Conservation (phyloP, 257 asterid genomes). For the Solanum etuberosum region DNA sequence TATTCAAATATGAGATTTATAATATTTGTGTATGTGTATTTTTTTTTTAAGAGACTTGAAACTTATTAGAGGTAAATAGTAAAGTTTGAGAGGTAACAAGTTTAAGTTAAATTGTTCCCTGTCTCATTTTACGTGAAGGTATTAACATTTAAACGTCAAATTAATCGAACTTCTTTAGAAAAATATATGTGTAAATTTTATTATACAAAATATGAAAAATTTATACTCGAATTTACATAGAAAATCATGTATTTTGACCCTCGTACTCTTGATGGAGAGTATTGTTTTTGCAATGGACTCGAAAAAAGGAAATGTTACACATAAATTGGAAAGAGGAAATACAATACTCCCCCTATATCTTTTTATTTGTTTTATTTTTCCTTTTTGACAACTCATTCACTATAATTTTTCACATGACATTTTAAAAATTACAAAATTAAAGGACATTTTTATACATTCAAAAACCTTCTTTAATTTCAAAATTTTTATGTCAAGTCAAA, state of each 20-base stretch:
- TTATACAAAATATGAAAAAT: neutral
- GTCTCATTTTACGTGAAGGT: neutral
- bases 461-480: no score
- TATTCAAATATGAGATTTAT: neutral
- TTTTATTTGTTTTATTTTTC: no score
- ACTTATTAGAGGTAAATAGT: neutral
- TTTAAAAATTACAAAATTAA: no score
- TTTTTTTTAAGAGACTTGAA: no score
- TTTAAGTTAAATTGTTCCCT: no score
- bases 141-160: neutral
- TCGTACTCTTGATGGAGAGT: neutral
- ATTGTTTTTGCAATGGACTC: neutral
- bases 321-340: neutral
- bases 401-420: neutral
- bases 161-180: neutral
- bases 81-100: neutral
- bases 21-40: neutral
- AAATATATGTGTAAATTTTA: neutral
- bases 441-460: neutral
- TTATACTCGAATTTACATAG: neutral
- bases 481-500: no score
- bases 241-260: neutral
- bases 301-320: neutral
- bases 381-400: no score
- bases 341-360: neutral